phyloP scores from a whole-genome alignment of 2,329 filamentous ascomycete genomes.

The Clarireedia monteithiana region DNA sequence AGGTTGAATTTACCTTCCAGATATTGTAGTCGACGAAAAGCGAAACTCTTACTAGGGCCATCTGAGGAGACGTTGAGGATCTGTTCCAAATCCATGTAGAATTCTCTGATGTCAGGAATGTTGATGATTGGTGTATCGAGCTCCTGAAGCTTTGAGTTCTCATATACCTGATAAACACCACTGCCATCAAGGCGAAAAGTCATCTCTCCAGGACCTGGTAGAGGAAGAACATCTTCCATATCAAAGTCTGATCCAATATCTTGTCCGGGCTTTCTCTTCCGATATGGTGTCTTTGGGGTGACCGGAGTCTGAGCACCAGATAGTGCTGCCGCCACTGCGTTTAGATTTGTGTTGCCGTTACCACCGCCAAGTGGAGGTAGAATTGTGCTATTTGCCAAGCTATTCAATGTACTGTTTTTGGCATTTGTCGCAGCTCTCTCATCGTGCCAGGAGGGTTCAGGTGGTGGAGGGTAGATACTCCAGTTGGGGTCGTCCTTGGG shows the following conservation, averaged over 20 bases:
- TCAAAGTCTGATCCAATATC: conserved; percentile 91
- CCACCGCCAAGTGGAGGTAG: conserved; percentile 26
- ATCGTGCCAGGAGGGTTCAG: conserved; percentile 81
- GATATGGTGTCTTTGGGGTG: conserved; percentile 40
- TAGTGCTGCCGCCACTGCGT: neutral
- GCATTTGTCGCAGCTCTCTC: conserved; percentile 27
- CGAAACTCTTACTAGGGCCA: conserved; percentile 93
- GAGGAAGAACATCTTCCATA: conserved; percentile 66
- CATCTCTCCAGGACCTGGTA: conserved; percentile 62
- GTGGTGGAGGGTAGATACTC: conserved; percentile 85
- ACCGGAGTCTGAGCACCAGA: conserved; percentile 25
- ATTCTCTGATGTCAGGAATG: conserved; percentile 90
- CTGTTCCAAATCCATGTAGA: conserved; percentile 87
- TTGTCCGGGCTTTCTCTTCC: conserved; percentile 74
- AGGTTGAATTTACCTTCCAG: conserved; percentile 96
- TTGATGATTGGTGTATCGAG: conserved; percentile 63
- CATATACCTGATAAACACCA: conserved; percentile 89
- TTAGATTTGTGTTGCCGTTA: conserved; percentile 8
- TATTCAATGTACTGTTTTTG: conserved; percentile 41
- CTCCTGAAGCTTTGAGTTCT: conserved; percentile 54
- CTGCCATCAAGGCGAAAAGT: conserved; percentile 72
- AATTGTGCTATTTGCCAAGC: conserved; percentile 31
- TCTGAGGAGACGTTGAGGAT: conserved; percentile 88
- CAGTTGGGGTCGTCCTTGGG: conserved; percentile 78
- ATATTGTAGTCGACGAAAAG: conserved; percentile 89